phyloP scores from a whole-genome alignment of 2,329 filamentous ascomycete genomes.

The Sarocladium brachiariae region DNA sequence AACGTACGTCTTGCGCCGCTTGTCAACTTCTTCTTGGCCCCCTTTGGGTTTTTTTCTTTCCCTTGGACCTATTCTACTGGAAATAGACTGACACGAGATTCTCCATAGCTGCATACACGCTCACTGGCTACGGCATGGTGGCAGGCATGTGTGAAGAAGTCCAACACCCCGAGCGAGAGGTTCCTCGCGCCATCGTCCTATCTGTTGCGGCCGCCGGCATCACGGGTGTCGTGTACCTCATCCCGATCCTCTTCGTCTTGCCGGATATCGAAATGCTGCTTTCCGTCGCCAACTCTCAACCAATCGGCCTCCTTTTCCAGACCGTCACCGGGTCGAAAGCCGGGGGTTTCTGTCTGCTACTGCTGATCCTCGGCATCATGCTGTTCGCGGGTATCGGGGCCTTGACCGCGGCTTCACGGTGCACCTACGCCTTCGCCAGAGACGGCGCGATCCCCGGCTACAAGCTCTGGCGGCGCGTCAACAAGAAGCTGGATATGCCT shows the following conservation, averaged over 20 bases:
- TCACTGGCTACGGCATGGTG: conserved; percentile 45
- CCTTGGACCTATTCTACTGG: no score
- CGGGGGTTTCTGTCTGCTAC: conserved; percentile 69
- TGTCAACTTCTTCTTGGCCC: no score
- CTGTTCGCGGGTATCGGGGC: conserved; percentile 72
- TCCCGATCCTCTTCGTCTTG: conserved; percentile 70
- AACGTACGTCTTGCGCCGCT: conserved; percentile 35
- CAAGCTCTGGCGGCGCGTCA: conserved; percentile 58
- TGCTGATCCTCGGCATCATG: conserved; percentile 69
- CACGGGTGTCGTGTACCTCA: conserved; percentile 57
- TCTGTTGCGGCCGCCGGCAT: conserved; percentile 58
- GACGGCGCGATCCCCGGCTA: conserved; percentile 70
- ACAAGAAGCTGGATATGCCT: conserved; percentile 60
- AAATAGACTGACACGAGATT: no score
- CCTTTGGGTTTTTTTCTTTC: no score
- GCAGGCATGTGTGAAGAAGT: conserved; percentile 54
- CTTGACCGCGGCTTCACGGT: conserved; percentile 65
- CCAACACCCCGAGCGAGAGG: conserved; percentile 52
- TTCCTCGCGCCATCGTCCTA: conserved; percentile 61
- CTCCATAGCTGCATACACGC: conserved; percentile 34
- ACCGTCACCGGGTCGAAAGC: conserved; percentile 63
- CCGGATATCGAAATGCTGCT: conserved; percentile 60
- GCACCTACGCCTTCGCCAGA: conserved; percentile 69
- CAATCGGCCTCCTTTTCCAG: conserved; percentile 71
- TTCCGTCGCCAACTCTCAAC: conserved; percentile 62